Conservation (phyloP, 2,329 filamentous ascomycete genomes). For the Scedosporium dehoogii region DNA sequence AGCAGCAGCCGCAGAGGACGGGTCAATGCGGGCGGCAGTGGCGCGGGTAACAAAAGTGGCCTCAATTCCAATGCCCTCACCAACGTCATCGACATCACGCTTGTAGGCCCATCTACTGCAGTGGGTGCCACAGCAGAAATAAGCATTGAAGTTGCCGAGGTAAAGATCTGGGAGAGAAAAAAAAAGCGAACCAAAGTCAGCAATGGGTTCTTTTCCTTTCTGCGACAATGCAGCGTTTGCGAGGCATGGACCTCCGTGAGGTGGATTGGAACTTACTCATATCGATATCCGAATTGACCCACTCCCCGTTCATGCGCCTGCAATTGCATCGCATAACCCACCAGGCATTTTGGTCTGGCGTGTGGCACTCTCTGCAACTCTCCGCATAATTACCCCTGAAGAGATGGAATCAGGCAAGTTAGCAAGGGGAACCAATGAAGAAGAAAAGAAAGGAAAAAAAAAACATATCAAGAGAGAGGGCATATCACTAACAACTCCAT, state of each 20-base stretch:
- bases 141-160: background rate
- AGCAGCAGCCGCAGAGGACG: too few relatives aligned
- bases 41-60: too few relatives aligned
- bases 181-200: background rate
- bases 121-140: background rate
- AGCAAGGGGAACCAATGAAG: too few relatives aligned
- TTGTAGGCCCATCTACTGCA: background rate
- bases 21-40: too few relatives aligned
- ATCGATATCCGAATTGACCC: background rate
- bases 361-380: background rate
- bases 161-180: background rate
- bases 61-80: too few relatives aligned
- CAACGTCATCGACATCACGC: too few relatives aligned
- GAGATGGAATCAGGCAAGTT: background rate
- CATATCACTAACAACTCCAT: background rate
- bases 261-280: background rate
- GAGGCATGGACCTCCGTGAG: background rate
- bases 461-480: background rate
- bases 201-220: background rate
- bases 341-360: too few relatives aligned
- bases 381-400: background rate
- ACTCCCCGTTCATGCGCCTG: background rate
- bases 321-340: background rate
- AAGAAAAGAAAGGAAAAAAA: background rate
- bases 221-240: background rate